Percentiles rank a stretch among this genome's conserved stretches.
These are phyloP conservation scores for Triticum urartu DNA, from an alignment of 176 grass and related monocot species.

Conservation along the genomic window DNA sequence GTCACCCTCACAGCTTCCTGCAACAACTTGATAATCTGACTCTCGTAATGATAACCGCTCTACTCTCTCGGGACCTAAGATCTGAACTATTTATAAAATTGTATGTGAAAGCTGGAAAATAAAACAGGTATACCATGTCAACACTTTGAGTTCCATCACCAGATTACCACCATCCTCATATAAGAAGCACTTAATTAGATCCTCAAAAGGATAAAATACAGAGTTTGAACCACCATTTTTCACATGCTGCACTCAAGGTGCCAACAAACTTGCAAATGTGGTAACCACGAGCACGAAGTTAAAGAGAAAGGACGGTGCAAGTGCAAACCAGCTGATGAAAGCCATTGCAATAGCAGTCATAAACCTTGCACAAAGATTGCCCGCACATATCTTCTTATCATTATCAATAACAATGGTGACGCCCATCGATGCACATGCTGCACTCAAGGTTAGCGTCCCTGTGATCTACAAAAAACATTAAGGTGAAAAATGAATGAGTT, in stretches of 20 bases:
- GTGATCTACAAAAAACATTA: constrained; percentile 63
- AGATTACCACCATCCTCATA: neutral
- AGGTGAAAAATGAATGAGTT: neutral
- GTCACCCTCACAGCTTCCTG: neutral
- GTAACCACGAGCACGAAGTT: constrained; percentile 90
- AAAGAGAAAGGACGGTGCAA: constrained; percentile 74
- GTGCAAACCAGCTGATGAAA: constrained; percentile 94
- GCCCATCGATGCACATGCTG: constrained; percentile 86
- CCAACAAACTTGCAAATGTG: constrained; percentile 37
- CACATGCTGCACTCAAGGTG: constrained; percentile 2
- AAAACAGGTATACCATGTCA: neutral
- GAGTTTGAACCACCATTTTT: constrained; percentile 18
- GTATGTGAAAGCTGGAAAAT: neutral
- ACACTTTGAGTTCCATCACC: neutral
- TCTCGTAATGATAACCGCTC: neutral
- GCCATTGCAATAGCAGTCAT: constrained; percentile 83
- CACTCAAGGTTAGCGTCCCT: constrained; percentile 79
- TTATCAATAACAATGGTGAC: constrained; percentile 91
- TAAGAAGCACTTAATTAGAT: neutral
- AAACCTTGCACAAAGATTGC: constrained; percentile 82
- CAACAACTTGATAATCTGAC: neutral
- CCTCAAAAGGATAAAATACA: neutral
- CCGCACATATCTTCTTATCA: constrained; percentile 69
- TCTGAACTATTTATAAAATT: neutral
- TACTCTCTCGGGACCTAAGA: neutral